Evolutionary conservation across 164 flowering plant species (phyloP).

Genomic region (Brasenia schreberi): DNA sequence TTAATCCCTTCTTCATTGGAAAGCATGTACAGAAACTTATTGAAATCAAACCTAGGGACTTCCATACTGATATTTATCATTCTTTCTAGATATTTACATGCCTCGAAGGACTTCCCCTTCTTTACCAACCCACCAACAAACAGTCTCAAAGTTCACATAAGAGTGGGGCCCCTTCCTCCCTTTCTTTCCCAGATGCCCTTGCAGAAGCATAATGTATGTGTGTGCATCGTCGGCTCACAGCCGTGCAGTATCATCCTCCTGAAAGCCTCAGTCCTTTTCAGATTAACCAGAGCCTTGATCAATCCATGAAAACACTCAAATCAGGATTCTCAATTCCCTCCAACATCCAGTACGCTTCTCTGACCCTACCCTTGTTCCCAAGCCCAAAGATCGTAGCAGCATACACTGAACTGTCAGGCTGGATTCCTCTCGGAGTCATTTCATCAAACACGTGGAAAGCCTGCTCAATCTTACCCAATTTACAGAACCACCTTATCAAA

Average conservation of each 20-base stretch:
- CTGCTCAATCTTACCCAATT: slow-evolving; percentile 35
- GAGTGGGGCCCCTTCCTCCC: slow-evolving; percentile 77
- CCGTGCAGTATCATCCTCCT: slow-evolving; percentile 74
- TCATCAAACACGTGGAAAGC: slow-evolving; percentile 47
- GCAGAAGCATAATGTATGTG: slow-evolving; percentile 88
- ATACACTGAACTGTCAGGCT: slow-evolving; percentile 35
- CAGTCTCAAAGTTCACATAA: slow-evolving; percentile 62
- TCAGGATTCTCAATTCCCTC: slow-evolving; percentile 47
- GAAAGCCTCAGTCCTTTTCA: slow-evolving; percentile 67
- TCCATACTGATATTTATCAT: slow-evolving; percentile 40
- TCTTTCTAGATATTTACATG: slow-evolving; percentile 77
- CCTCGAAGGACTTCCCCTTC: slow-evolving; percentile 65
- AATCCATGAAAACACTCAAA: slow-evolving; percentile 50
- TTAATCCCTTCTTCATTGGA: slow-evolving; percentile 75
- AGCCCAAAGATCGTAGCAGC: slow-evolving; percentile 58
- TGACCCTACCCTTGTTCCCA: slow-evolving; percentile 32
- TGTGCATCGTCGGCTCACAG: slow-evolving; percentile 89
- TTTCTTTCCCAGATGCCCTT: slow-evolving; percentile 85
- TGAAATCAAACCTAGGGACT: slow-evolving; percentile 88
- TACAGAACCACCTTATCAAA: slow-evolving; percentile 70
- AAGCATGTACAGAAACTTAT: slow-evolving; percentile 56
- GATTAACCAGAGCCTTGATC: slow-evolving; percentile 63
- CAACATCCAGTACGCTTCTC: slow-evolving; percentile 41
- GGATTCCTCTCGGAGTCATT: slow-evolving; percentile 52
- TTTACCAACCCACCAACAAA: slow-evolving; percentile 90